These are phyloP conservation scores for Volvox reticuliferus DNA, from an alignment of 139 green algal species.

Conservation along the genomic window DNA sequence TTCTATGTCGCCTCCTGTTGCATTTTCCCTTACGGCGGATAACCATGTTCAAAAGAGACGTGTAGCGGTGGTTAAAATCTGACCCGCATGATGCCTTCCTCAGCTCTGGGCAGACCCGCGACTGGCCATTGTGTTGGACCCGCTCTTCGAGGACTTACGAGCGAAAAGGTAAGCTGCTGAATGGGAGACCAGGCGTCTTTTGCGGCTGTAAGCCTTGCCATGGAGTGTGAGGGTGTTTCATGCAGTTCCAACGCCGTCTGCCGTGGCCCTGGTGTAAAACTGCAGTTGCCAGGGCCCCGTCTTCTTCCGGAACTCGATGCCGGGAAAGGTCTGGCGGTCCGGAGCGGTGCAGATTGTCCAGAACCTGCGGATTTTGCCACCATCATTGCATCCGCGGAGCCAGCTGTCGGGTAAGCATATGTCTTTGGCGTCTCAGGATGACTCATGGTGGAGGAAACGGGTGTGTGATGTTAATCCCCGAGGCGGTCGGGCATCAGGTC, in stretches of 20 bases:
- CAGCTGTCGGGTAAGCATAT: constrained; percentile 34
- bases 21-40: no score
- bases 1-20: no score
- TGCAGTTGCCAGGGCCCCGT: constrained; percentile 54
- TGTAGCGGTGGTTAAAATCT: no score
- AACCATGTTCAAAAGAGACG: no score
- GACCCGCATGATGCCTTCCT: no score
- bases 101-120: constrained; percentile 52
- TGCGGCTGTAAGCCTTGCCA: not conserved
- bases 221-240: not conserved
- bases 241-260: no score
- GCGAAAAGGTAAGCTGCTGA: constrained; percentile 41
- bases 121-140: constrained; percentile 49
- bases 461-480: no score
- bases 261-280: not conserved
- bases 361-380: constrained; percentile 62
- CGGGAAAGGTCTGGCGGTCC: constrained; percentile 55
- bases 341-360: constrained; percentile 68
- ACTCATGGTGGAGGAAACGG: no score
- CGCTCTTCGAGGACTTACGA: constrained; percentile 45
- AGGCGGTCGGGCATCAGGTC: no score
- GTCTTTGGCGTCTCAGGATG: no score
- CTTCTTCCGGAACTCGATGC: constrained; percentile 60
- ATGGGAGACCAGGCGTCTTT: no score
- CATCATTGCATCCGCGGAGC: constrained; percentile 59